Conservation (phyloP, 225 moss, liverwort and hornwort genomes). For the Asterella californica region DNA sequence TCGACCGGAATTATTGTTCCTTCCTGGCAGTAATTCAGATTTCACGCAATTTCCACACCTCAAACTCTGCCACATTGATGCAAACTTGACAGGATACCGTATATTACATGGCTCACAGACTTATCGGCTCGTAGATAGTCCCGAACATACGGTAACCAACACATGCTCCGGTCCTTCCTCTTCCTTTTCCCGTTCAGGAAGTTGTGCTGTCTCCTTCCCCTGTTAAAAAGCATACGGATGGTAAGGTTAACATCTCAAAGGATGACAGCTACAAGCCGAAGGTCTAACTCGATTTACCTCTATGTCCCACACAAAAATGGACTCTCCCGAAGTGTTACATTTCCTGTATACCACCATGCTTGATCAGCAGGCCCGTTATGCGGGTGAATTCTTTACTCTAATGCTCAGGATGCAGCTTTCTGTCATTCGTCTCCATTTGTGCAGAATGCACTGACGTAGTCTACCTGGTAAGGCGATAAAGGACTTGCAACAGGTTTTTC, state of each 20-base stretch:
- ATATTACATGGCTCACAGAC: too few species aligned
- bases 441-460: neutral
- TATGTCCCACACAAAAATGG: neutral
- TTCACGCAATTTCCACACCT: neutral
- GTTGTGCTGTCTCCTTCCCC: constrained; percentile 16
- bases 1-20: neutral
- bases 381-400: too few species aligned
- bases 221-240: constrained; percentile 5
- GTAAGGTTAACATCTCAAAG: neutral
- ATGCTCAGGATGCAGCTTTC: too few species aligned
- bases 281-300: neutral
- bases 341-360: too few species aligned
- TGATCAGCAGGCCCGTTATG: too few species aligned
- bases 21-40: too few species aligned
- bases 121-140: too few species aligned
- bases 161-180: constrained; percentile 13
- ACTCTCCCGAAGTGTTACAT: neutral
- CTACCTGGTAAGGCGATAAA: neutral
- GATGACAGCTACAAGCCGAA: neutral
- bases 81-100: neutral
- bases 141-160: constrained; percentile 19
- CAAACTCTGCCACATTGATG: neutral
- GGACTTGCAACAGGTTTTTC: neutral
- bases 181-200: constrained; percentile 14
- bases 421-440: too few species aligned